Percentiles rank a stretch among this genome's conserved stretches.
These are phyloP conservation scores for Quercus lobata DNA, from an alignment of 331 rosid species.

Conservation along the genomic window DNA sequence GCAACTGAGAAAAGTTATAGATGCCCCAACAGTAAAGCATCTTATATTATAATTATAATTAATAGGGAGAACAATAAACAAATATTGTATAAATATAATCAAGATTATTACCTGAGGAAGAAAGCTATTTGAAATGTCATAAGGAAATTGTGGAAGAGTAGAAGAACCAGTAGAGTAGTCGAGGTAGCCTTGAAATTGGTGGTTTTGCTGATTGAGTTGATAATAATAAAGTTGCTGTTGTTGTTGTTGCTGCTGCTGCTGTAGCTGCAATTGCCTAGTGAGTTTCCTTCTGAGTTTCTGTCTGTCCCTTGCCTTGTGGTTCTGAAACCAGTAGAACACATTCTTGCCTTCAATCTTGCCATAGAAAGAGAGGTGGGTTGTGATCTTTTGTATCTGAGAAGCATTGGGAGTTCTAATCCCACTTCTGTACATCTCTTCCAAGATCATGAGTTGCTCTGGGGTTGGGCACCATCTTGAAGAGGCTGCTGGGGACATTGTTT, in stretches of 20 bases:
- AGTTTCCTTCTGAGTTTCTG: slow-evolving; percentile 83
- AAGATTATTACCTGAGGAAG: slow-evolving; percentile 24
- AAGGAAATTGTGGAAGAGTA: slow-evolving; percentile 19
- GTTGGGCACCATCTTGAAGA: slow-evolving; percentile 95
- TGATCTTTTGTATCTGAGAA: slow-evolving; percentile 84
- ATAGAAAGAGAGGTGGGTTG: slow-evolving; percentile 80
- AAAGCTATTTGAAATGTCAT: slow-evolving; percentile 1
- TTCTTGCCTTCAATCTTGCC: slow-evolving; percentile 93
- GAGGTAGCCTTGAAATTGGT: slow-evolving; percentile 17
- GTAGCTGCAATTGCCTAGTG: slow-evolving; percentile 67
- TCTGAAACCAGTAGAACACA: slow-evolving; percentile 98
- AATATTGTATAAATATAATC: too few relatives aligned
- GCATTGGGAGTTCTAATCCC: slow-evolving; percentile 89
- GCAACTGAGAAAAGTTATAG: not conserved
- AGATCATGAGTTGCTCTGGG: slow-evolving; percentile 85
- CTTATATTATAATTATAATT: too few relatives aligned
- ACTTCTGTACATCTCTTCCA: slow-evolving; percentile 78
- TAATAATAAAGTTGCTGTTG: slow-evolving; percentile 17
- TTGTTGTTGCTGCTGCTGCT: slow-evolving; percentile 17
- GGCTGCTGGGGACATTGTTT: slow-evolving; percentile 54
- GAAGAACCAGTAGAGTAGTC: slow-evolving; percentile 5
- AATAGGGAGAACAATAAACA: too few relatives aligned
- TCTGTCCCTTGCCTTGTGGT: slow-evolving; percentile 95
- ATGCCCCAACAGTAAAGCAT: not conserved
- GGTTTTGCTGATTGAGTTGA: slow-evolving; percentile 11